These are phyloP conservation scores for Calonectria henricotiae DNA, from an alignment of 2,329 filamentous ascomycete species.

Conservation along the genomic window DNA sequence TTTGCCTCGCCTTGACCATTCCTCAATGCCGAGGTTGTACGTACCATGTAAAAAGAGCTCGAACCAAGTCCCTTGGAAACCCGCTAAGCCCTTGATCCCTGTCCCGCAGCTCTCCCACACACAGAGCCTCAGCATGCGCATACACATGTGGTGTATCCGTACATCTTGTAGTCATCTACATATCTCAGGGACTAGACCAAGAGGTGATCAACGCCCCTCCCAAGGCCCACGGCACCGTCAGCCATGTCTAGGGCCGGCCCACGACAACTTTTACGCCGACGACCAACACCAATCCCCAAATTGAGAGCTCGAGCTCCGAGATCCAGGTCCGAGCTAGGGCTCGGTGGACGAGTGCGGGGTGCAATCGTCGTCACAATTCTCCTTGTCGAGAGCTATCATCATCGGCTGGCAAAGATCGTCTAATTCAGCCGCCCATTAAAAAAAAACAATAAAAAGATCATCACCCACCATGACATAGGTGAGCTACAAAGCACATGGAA, in stretches of 20 bases:
- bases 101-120: slow-evolving; percentile 44
- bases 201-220: slow-evolving; percentile 24
- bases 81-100: slow-evolving; percentile 44
- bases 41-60: slow-evolving; percentile 16
- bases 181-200: slow-evolving; percentile 42
- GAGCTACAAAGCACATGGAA: not conserved
- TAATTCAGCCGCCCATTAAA: slow-evolving; percentile 35
- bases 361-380: slow-evolving; percentile 36
- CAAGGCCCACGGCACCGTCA: slow-evolving; percentile 28
- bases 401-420: slow-evolving; percentile 15
- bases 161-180: slow-evolving; percentile 39
- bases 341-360: slow-evolving; percentile 48
- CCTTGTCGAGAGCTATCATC: slow-evolving; percentile 22
- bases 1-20: slow-evolving; percentile 48
- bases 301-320: slow-evolving; percentile 44
- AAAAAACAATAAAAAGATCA: not conserved
- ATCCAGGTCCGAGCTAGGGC: slow-evolving; percentile 44
- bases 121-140: slow-evolving; percentile 50
- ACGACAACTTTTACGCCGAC: slow-evolving; percentile 34
- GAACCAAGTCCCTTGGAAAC: slow-evolving; percentile 26
- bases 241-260: slow-evolving; percentile 18
- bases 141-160: slow-evolving; percentile 24
- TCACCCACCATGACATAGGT: not conserved
- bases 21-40: slow-evolving; percentile 53
- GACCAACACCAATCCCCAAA: slow-evolving; percentile 37